These are phyloP conservation scores for Davidsoniella eucalypti DNA, from an alignment of 2,329 filamentous ascomycete species.

Conservation along the genomic window DNA sequence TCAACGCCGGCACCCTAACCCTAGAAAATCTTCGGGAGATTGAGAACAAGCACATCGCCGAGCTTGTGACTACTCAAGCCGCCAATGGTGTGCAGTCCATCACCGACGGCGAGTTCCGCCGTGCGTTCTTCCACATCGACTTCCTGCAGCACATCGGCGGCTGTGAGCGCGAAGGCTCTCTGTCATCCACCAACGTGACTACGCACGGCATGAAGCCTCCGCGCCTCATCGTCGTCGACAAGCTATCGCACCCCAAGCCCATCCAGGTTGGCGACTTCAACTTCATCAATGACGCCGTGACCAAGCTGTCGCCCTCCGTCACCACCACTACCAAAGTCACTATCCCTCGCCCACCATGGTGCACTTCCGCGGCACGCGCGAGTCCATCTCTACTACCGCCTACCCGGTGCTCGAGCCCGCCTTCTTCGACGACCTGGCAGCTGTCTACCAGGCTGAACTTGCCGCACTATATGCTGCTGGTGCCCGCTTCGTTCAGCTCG, in stretches of 20 bases:
- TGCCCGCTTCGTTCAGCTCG: conserved; percentile 40
- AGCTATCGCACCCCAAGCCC: conserved; percentile 25
- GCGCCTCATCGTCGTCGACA: conserved; percentile 20
- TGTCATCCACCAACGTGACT: conserved; percentile 24
- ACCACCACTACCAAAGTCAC: conserved; percentile 51
- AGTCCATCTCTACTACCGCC: conserved; percentile 34
- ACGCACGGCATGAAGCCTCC: conserved; percentile 21
- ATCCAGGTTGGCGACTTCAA: conserved; percentile 29
- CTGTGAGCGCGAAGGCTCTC: conserved; percentile 22
- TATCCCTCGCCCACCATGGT: conserved; percentile 53
- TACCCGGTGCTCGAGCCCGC: conserved; percentile 33
- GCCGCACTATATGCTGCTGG: conserved; percentile 37
- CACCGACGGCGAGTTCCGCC: conserved; percentile 52
- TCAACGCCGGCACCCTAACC: conserved; percentile 13
- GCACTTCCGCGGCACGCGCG: conserved; percentile 34
- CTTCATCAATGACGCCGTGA: conserved; percentile 26
- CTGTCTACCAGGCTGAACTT: conserved; percentile 38
- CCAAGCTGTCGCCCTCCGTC: conserved; percentile 24
- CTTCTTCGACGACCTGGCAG: conserved; percentile 40
- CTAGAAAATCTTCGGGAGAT: conserved; percentile 26
- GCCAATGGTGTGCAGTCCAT: conserved; percentile 45
- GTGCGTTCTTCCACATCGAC: conserved; percentile 32
- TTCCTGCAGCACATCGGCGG: conserved; percentile 31
- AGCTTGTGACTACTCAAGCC: conserved; percentile 48
- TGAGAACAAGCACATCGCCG: conserved; percentile 43